Conservation (phyloP, 768 basidiomycete genomes). For the Phaeotremella skinneri region DNA sequence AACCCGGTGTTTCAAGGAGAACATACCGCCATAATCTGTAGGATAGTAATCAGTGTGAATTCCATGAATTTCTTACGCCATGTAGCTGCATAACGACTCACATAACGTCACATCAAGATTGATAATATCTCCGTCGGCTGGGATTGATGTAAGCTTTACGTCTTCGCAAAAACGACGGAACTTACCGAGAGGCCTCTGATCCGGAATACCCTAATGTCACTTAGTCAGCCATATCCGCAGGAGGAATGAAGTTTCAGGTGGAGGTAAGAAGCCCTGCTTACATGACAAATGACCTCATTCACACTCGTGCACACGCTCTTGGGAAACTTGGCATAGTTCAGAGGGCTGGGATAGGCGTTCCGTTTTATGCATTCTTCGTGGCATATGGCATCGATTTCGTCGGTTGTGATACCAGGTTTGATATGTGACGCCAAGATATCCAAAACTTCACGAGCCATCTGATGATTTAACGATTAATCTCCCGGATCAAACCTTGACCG, state of each 20-base stretch:
- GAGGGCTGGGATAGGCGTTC: constrained; percentile 87
- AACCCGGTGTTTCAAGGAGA: not conserved
- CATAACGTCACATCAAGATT: constrained; percentile 65
- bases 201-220: constrained; percentile 69
- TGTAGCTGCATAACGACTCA: constrained; percentile 22
- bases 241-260: not conserved
- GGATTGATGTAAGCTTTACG: constrained; percentile 54
- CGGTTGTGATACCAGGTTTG: constrained; percentile 89
- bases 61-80: not conserved
- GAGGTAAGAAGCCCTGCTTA: constrained; percentile 18
- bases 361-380: constrained; percentile 88
- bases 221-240: not conserved
- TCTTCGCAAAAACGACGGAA: not conserved
- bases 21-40: constrained; percentile 41
- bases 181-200: constrained; percentile 56
- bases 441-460: constrained; percentile 90
- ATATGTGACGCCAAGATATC: constrained; percentile 84
- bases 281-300: constrained; percentile 93
- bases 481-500: constrained; percentile 3
- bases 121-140: constrained; percentile 90
- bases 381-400: constrained; percentile 88
- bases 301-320: constrained; percentile 96
- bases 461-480: constrained; percentile 11
- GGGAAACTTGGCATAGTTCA: constrained; percentile 86
- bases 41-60: not conserved